phyloP scores from a whole-genome alignment of 129 eudicot species.

The Tagetes patula region DNA sequence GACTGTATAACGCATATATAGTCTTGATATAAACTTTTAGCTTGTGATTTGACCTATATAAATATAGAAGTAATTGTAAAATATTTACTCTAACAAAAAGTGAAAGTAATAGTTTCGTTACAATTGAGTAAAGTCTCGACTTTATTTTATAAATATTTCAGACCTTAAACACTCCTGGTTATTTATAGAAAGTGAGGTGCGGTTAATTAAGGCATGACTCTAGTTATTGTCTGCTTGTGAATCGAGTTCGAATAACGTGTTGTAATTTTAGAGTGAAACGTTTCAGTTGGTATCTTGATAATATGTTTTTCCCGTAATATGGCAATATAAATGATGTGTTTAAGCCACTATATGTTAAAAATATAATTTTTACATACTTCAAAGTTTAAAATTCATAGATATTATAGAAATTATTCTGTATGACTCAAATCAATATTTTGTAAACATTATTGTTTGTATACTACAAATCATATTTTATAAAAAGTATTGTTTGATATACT shows the following conservation, averaged over 20 bases:
- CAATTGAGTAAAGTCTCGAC: not conserved
- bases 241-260: not conserved
- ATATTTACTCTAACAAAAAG: not conserved
- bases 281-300: too few species aligned
- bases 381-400: not conserved
- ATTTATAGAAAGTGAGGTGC: not conserved
- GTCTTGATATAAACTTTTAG: not conserved
- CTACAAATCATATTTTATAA: not conserved
- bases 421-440: not conserved
- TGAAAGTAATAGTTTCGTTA: not conserved
- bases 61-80: not conserved
- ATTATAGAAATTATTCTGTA: not conserved
- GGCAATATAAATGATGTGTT: not conserved
- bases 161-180: not conserved
- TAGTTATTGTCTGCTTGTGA: not conserved
- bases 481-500: not conserved
- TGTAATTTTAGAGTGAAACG: not conserved
- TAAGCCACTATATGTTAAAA: too few species aligned
- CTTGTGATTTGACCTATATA: not conserved
- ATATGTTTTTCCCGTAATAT: not conserved
- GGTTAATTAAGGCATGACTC: not conserved
- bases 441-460: not conserved
- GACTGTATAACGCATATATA: not conserved
- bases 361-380: not conserved
- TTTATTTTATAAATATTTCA: not conserved